Evolutionary conservation across 257 asterid species (phyloP).

Genomic region (Solanum arcanum): DNA sequence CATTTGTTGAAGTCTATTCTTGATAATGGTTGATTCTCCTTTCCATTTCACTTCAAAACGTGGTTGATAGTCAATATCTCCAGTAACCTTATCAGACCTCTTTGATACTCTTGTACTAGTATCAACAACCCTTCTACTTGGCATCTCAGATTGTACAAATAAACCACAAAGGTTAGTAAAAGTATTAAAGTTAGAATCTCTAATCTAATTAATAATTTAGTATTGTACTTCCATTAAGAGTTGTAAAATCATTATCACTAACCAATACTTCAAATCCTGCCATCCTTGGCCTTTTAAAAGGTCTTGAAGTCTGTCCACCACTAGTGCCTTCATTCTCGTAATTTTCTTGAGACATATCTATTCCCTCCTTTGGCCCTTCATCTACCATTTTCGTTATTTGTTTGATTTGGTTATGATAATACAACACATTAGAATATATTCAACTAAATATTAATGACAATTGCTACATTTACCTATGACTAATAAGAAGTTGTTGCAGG

Average conservation of each 20-base stretch:
- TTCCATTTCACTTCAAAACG: background rate
- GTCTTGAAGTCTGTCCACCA: background rate
- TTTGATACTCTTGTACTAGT: background rate
- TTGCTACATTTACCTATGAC: background rate
- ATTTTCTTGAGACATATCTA: background rate
- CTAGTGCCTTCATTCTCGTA: background rate
- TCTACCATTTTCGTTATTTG: no score
- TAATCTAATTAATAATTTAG: background rate
- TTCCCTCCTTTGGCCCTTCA: no score
- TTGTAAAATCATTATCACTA: background rate
- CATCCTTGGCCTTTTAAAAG: background rate
- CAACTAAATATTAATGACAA: background rate
- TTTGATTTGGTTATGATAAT: no score
- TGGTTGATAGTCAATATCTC: background rate
- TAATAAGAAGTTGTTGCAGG: no score
- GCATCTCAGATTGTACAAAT: background rate
- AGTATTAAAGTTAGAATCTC: background rate
- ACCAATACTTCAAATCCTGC: background rate
- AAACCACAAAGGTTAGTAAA: background rate
- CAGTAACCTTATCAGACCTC: background rate
- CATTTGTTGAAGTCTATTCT: background rate
- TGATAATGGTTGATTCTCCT: no score
- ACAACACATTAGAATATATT: no score
- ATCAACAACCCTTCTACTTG: background rate
- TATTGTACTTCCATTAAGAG: background rate